Percentiles rank a stretch among this genome's conserved stretches.
Evolutionary conservation across 208 protist species (phyloP).

Genomic region (Crithidia mellificae): DNA sequence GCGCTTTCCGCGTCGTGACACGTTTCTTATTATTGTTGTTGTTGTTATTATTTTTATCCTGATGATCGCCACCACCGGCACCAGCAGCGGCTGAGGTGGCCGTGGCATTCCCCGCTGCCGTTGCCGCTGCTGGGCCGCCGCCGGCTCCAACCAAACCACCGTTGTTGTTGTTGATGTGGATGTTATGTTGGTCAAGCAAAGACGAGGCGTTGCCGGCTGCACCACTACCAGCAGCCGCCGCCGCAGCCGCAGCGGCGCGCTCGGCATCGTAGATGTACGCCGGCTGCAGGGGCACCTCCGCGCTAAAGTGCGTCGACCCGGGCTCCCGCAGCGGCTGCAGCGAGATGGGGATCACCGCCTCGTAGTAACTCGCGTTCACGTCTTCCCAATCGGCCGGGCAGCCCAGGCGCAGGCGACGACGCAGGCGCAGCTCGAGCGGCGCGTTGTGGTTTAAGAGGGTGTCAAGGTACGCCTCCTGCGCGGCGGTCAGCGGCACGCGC

Average conservation of each 20-base stretch:
- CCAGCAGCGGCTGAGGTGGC: background rate
- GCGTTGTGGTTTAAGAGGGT: constrained; percentile 40
- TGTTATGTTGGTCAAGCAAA: too few species aligned
- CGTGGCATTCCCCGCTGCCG: background rate
- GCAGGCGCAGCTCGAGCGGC: constrained; percentile 61
- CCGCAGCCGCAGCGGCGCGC: background rate
- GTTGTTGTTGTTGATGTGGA: too few species aligned
- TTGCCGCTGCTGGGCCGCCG: background rate
- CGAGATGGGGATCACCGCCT: constrained; percentile 54
- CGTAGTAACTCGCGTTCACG: constrained; percentile 69
- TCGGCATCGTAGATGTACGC: constrained; percentile 9
- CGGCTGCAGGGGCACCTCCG: constrained; percentile 47
- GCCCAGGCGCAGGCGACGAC: constrained; percentile 60
- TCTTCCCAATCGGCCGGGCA: constrained; percentile 87
- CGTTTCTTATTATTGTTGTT: constrained; percentile 36
- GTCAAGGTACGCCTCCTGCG: constrained; percentile 55
- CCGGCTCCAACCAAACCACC: background rate
- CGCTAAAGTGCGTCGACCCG: constrained; percentile 48
- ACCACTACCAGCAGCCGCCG: background rate
- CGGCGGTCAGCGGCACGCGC: constrained; percentile 67
- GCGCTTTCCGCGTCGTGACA: constrained; percentile 38
- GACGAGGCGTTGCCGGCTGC: background rate
- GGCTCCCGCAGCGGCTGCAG: constrained; percentile 61
- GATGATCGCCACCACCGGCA: constrained; percentile 3
- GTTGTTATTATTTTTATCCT: constrained; percentile 27